Base-by-base conservation (phyloP, 2,329 filamentous ascomycete species). In the Arthrobotrys iridis region DNA sequence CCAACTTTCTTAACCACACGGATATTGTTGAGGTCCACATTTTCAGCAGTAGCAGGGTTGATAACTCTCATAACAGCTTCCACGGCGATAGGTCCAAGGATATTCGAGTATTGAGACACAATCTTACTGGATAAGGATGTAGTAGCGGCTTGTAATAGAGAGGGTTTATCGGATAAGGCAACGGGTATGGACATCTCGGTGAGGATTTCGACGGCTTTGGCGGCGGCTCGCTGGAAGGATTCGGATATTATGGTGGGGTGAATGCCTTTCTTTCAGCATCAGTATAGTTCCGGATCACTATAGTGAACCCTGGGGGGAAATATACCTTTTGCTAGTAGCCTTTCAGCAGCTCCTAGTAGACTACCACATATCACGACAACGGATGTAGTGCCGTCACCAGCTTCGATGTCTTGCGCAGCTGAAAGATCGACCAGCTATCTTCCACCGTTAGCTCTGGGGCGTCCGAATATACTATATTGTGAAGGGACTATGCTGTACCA, bases 61-160 rank as follows among this genome's bases (percentile, higher is more conserved):
- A 99, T 97, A 65, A 94, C 93, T 85, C 96, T 96, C 77, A 94
- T 89, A 60, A 99, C 94, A 20, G 95, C 92, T 83, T 98, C 96
- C 70, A 99, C 95, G 45, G 95, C 95, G 92, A 99, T 99, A 68
- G 93, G 93, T n/a, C 93, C 94, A 18, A 99, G 88, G 41, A 94
- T 88, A 82, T 93, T 95, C 33, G 95, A 95, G 84, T 99, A 93
- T 84, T 98, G 94, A 73, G 94, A 95, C 77, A 99, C 95, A 81
- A 99, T 98, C 86, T 99, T 99, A 80, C 95, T 98, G 58, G 93
- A 97, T 65, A 99, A 89, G 37, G 95, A 97, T 58, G 95, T 99
- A 79, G 95, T 96, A 78, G 95, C 95, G 77, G 95, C 95, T 86
- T 98, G 96, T 78, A 98, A 89, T 77, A 99, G 90, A 41, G 93